Percentiles rank a stretch among this genome's conserved stretches.
Evolutionary conservation across 1,284 basidiomycete genomes (phyloP).

Genomic region (Bjerkandera adusta): DNA sequence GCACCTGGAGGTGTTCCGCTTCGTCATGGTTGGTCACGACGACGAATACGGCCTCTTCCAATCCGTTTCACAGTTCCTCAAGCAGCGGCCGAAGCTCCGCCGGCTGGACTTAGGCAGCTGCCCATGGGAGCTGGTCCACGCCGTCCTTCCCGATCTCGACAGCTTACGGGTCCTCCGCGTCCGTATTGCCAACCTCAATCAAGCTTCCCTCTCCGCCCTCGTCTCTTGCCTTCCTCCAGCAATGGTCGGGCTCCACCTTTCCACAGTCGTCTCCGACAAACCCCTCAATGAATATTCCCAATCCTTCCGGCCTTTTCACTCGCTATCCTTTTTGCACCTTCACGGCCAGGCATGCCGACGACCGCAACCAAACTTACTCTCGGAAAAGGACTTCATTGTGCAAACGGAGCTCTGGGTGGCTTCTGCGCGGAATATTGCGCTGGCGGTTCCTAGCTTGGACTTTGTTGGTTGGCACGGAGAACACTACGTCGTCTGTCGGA

Average conservation of each 20-base stretch:
- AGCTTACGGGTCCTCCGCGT: slow-evolving; percentile 54
- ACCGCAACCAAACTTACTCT: slow-evolving; percentile 54
- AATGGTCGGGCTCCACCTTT: slow-evolving; percentile 53
- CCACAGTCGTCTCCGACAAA: slow-evolving; percentile 45
- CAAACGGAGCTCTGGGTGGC: slow-evolving; percentile 57
- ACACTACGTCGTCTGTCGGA: slow-evolving; percentile 58
- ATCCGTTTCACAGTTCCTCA: slow-evolving; percentile 52
- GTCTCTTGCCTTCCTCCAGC: slow-evolving; percentile 43
- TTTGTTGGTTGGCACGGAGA: slow-evolving; percentile 70
- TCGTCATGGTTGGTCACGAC: slow-evolving; percentile 60
- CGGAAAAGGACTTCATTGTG: slow-evolving; percentile 54
- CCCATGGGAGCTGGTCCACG: slow-evolving; percentile 57
- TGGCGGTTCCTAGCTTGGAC: slow-evolving; percentile 48
- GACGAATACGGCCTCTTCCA: slow-evolving; percentile 51
- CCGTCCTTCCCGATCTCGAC: slow-evolving; percentile 46
- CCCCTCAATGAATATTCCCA: slow-evolving; percentile 49
- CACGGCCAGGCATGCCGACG: slow-evolving; percentile 44
- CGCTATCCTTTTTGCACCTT: slow-evolving; percentile 58
- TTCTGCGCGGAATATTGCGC: slow-evolving; percentile 47
- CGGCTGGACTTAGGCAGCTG: slow-evolving; percentile 60
- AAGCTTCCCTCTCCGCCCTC: slow-evolving; percentile 36
- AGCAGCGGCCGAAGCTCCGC: slow-evolving; percentile 43
- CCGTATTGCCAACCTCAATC: slow-evolving; percentile 47
- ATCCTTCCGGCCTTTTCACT: slow-evolving; percentile 43
- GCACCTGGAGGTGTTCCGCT: slow-evolving; percentile 57